A percentile compares a stretch with the other conserved stretches of the same genome.
phyloP scores from a whole-genome alignment of 768 basidiomycete species.

The Kwoniella botswanensis region DNA sequence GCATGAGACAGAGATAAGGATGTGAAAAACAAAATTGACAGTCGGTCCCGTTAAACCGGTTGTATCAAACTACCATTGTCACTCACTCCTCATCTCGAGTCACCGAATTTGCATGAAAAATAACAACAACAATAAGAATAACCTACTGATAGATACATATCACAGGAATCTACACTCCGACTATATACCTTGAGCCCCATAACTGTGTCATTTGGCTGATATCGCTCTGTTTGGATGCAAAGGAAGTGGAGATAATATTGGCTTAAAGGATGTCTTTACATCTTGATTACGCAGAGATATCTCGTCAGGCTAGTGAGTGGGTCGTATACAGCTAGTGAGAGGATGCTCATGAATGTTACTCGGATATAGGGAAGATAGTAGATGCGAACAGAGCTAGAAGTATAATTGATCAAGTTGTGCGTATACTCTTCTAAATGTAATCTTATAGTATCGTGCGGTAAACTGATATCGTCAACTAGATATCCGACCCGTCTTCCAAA shows the following conservation, averaged over 20 bases:
- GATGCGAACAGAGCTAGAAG: conserved; percentile 34
- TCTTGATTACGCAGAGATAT: conserved; percentile 36
- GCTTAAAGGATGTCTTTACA: conserved; percentile 13
- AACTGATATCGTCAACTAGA: background rate
- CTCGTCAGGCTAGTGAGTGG: conserved; percentile 31
- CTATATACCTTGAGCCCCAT: too few species aligned
- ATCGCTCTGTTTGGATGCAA: too few species aligned
- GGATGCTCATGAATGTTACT: too few species aligned
- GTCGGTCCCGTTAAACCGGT: background rate
- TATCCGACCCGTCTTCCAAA: background rate
- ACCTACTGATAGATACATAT: too few species aligned
- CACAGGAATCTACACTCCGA: too few species aligned
- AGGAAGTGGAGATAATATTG: too few species aligned
- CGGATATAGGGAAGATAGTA: conserved; percentile 27
- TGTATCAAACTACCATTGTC: background rate
- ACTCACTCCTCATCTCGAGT: background rate
- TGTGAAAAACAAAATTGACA: background rate
- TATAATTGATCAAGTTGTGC: conserved; percentile 27
- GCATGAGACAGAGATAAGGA: background rate
- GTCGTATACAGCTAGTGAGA: too few species aligned
- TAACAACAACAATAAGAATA: too few species aligned
- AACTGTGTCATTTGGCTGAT: too few species aligned
- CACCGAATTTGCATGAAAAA: too few species aligned
- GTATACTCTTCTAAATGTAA: background rate
- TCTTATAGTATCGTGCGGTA: too few species aligned